Base-by-base conservation (phyloP, 495 filamentous ascomycete genomes). In the Lindgomyces ingoldianus region DNA sequence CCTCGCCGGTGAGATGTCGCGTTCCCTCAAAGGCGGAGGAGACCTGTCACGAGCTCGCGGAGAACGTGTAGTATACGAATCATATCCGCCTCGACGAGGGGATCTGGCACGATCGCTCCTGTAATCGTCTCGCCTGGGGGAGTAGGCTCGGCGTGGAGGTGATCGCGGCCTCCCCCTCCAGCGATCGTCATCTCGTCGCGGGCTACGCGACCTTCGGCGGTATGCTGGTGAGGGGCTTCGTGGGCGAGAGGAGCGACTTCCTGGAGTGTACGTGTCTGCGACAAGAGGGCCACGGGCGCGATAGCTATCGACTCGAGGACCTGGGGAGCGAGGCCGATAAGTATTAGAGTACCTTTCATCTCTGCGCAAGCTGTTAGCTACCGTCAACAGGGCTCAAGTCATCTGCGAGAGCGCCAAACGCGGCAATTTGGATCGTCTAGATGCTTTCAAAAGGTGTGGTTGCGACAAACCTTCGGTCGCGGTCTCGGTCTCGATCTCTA, bases 261-360 rank as follows among this genome's bases (percentile, higher is more conserved):
- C 54, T 21, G 74, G 76, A 21, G 72, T 71, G 59, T 80, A 80
- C 6, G 75, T 72, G 62, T 80, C 77, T 27, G 62, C 70, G 33
- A 50, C 57, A 27, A 56, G 53, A 4, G 60, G 62, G 1, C 41
- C 52, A 30, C 62, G 45, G 21, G 74, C 62, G 16, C 76, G 76
- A 55, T 78, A 78, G 51, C 72, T 73, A 48, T 78, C 74, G 36
- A 64, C 53, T 27, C 62, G 65, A 26, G 66, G 54, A 21, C 55
- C 67, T 42, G 58, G 26, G 1, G 65, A 71, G 45, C 64, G 64
- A 52, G 64, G 65, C 11, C 64, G 64, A 60, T 71, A 71, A 19
- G 64, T 71, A 50, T 69, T 64, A 18, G 56, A 61, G 54, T 67
- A 70, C 52, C 68, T 62, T 22, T 70, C 68, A 19, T 70, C 68